phyloP scores from a whole-genome alignment of 2,329 filamentous ascomycete species.

The Aspergillus arachidicola region DNA sequence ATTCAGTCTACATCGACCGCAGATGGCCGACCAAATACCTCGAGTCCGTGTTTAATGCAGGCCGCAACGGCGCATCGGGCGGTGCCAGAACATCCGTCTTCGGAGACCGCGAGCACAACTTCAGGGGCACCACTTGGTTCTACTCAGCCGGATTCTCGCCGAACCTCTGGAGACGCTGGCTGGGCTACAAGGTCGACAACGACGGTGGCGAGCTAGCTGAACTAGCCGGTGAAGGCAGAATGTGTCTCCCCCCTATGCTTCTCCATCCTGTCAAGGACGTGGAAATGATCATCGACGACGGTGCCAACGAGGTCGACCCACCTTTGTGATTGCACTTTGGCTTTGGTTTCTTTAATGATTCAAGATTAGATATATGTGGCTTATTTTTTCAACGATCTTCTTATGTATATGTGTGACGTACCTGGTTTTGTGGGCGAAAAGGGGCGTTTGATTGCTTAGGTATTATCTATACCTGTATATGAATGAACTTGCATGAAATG shows the following conservation, averaged over 20 bases:
- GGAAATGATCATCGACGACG: conserved; percentile 53
- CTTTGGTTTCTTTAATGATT: neutral
- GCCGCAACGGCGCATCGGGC: conserved; percentile 73
- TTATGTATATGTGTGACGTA: conserved; percentile 6
- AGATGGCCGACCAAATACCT: conserved; percentile 81
- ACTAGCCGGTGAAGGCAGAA: conserved; percentile 72
- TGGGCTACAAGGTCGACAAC: conserved; percentile 78
- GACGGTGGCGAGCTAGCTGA: conserved; percentile 79
- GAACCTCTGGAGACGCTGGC: conserved; percentile 82
- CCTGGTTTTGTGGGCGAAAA: neutral
- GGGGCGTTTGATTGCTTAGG: neutral
- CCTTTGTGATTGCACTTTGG: neutral
- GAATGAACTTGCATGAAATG: neutral
- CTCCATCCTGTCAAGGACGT: conserved; percentile 85
- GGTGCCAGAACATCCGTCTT: conserved; percentile 73
- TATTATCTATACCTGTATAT: conserved; percentile 2
- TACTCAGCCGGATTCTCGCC: conserved; percentile 82
- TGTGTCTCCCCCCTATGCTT: conserved; percentile 89
- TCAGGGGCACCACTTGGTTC: conserved; percentile 86
- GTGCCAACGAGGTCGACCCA: conserved; percentile 9
- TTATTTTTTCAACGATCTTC: neutral
- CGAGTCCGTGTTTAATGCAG: conserved; percentile 77
- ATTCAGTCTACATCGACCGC: conserved; percentile 85
- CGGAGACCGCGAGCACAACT: conserved; percentile 85
- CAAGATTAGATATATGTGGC: neutral